Conservation (phyloP, 495 filamentous ascomycete genomes). For the Parathielavia hyrcaniae region DNA sequence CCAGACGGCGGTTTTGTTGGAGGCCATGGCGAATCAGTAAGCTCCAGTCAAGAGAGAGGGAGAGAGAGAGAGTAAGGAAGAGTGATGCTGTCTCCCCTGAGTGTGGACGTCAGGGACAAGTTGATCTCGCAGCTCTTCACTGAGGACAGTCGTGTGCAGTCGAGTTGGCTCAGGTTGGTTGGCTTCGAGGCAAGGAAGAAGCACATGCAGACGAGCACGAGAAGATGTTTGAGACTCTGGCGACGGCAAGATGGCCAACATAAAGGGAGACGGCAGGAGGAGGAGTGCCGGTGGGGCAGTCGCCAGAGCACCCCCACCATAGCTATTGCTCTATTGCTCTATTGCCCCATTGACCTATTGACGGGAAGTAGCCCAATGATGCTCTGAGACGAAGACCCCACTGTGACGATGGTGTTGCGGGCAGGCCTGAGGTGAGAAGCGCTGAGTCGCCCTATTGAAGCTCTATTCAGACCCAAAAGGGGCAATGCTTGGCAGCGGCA, state of each 20-base stretch:
- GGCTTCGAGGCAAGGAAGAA: background rate
- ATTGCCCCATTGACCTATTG: slow-evolving; percentile 11
- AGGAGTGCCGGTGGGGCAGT: background rate
- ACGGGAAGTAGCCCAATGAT: slow-evolving; percentile 8
- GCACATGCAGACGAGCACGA: background rate
- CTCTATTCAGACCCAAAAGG: slow-evolving; percentile 35
- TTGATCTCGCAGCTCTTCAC: background rate
- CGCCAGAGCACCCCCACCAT: slow-evolving; percentile 1
- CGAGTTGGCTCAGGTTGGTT: background rate
- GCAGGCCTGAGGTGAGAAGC: background rate
- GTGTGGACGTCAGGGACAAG: background rate
- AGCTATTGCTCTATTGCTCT: slow-evolving; percentile 13
- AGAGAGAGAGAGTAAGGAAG: background rate
- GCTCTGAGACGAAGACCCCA: slow-evolving; percentile 9
- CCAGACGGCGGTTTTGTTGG: slow-evolving; percentile 7
- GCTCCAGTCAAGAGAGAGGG: slow-evolving; percentile 1
- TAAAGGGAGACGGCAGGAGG: slow-evolving; percentile 6
- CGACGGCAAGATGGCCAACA: slow-evolving; percentile 9
- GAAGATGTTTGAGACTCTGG: slow-evolving; percentile 7
- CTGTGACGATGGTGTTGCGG: slow-evolving; percentile 14
- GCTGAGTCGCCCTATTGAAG: slow-evolving; percentile 28
- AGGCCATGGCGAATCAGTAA: background rate
- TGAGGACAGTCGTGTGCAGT: background rate
- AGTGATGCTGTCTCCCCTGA: background rate
- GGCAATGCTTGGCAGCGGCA: slow-evolving; percentile 18